Conservation (phyloP, 352 stramenopile species). For the Phytophthora boehmeriae region DNA sequence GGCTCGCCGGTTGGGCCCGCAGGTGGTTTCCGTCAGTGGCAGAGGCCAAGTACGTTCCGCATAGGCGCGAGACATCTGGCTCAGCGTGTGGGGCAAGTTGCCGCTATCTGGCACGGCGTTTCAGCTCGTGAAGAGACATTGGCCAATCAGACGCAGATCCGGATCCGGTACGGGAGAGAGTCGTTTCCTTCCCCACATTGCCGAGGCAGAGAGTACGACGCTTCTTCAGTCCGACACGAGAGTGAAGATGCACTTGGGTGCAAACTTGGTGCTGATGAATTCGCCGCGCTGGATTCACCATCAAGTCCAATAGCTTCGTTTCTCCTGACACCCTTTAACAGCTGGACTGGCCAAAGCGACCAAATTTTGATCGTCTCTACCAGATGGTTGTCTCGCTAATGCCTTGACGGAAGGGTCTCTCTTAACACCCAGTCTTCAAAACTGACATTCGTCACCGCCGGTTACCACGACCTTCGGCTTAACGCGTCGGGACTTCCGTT, state of each 20-base stretch:
- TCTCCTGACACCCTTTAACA: too few relatives aligned
- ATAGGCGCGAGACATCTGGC: slow-evolving; percentile 26
- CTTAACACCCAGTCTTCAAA: too few relatives aligned
- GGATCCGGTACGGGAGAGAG: slow-evolving; percentile 19
- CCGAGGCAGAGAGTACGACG: background rate
- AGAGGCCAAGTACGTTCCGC: slow-evolving; percentile 15
- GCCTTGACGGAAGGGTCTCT: too few relatives aligned
- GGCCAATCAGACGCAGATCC: background rate
- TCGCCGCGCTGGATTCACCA: background rate
- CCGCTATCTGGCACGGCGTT: slow-evolving; percentile 2
- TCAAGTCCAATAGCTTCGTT: background rate
- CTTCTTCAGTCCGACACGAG: background rate
- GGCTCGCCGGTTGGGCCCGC: slow-evolving; percentile 4
- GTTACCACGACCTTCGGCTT: too few relatives aligned
- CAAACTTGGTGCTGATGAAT: background rate
- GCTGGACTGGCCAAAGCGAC: background rate
- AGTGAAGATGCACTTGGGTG: background rate
- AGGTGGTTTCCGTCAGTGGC: slow-evolving; percentile 20
- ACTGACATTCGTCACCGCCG: too few relatives aligned
- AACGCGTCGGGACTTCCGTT: too few relatives aligned
- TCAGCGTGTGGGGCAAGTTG: slow-evolving; percentile 8
- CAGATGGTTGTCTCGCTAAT: background rate
- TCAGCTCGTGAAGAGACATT: slow-evolving; percentile 4
- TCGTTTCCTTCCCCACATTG: background rate
- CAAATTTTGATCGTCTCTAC: background rate